Evolutionary conservation across 805 yeast species (phyloP).

Genomic region (Yarrowia sp.): DNA sequence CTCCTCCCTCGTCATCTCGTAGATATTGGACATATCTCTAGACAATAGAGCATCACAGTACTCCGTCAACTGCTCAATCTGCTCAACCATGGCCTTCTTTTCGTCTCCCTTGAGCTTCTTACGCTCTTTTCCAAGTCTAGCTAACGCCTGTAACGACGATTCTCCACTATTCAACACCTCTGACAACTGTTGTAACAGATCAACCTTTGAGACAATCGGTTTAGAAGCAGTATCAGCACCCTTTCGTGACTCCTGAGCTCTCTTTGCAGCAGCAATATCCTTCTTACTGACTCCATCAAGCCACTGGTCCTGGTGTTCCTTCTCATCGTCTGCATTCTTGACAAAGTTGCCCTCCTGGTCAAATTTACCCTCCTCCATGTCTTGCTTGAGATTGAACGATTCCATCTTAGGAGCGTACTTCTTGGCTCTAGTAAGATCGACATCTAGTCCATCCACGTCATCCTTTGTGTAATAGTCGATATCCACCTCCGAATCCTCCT

Average conservation of each 20-base stretch:
- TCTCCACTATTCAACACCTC: conserved; percentile 60
- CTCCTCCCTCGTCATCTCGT: conserved; percentile 65
- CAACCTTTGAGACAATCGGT: conserved; percentile 35
- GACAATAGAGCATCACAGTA: conserved; percentile 56
- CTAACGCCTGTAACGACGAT: conserved; percentile 64
- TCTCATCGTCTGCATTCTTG: conserved; percentile 52
- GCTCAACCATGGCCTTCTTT: conserved; percentile 9
- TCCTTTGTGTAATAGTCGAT: conserved; percentile 45
- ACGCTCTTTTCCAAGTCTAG: conserved; percentile 47
- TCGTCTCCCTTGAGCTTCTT: conserved; percentile 37
- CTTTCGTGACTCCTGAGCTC: conserved; percentile 49
- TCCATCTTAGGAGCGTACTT: conserved; percentile 58
- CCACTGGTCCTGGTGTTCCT: conserved; percentile 54
- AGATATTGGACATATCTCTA: conserved; percentile 55
- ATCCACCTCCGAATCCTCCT: conserved; percentile 47
- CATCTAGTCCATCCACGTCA: conserved; percentile 43
- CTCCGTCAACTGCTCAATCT: conserved; percentile 55
- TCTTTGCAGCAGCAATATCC: conserved; percentile 52
- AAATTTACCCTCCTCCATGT: conserved; percentile 64
- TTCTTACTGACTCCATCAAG: conserved; percentile 50
- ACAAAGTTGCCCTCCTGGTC: conserved; percentile 68
- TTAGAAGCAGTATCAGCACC: conserved; percentile 31
- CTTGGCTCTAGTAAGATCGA: conserved; percentile 40
- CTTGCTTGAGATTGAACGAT: conserved; percentile 66
- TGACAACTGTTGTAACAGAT: conserved; percentile 46